These are phyloP conservation scores for Trichoderma guizhouense DNA, from an alignment of 2,329 filamentous ascomycete species.

Conservation along the genomic window DNA sequence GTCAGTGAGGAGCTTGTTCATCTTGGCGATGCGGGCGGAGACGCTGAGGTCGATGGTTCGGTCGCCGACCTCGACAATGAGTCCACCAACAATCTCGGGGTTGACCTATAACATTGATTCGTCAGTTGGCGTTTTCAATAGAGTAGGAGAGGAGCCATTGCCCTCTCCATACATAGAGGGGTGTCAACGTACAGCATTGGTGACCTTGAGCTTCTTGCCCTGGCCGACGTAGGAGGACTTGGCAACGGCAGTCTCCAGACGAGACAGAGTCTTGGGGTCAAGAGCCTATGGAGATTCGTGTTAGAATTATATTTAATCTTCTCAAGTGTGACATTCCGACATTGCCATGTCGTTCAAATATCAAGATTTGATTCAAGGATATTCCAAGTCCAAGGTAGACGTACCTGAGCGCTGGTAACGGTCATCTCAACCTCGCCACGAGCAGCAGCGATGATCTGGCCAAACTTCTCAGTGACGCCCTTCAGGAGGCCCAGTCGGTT, in stretches of 20 bases:
- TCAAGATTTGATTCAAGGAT: neutral
- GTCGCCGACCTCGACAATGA: constrained; percentile 95
- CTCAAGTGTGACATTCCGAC: neutral
- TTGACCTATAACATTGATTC: constrained; percentile 62
- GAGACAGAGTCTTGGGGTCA: constrained; percentile 78
- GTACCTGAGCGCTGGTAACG: constrained; percentile 85
- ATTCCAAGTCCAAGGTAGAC: constrained; percentile 30
- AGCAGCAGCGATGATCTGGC: constrained; percentile 78
- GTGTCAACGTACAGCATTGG: constrained; percentile 66
- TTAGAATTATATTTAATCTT: constrained; percentile 22
- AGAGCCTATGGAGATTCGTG: constrained; percentile 56
- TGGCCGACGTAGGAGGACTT: constrained; percentile 86
- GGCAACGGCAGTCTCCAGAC: constrained; percentile 81
- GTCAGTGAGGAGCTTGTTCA: constrained; percentile 99
- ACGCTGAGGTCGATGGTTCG: constrained; percentile 97
- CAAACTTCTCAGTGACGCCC: constrained; percentile 84
- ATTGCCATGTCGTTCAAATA: neutral
- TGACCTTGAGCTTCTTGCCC: constrained; percentile 98
- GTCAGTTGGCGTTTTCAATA: neutral
- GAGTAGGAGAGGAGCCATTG: neutral
- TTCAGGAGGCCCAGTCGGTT: constrained; percentile 84
- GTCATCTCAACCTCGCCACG: constrained; percentile 90
- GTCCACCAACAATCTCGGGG: constrained; percentile 88
- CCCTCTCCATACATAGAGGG: neutral
- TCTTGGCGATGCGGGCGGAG: constrained; percentile 89